These are phyloP conservation scores for Arthrobotrys pseudoclavata DNA, from an alignment of 2,329 filamentous ascomycete species.

Conservation along the genomic window DNA sequence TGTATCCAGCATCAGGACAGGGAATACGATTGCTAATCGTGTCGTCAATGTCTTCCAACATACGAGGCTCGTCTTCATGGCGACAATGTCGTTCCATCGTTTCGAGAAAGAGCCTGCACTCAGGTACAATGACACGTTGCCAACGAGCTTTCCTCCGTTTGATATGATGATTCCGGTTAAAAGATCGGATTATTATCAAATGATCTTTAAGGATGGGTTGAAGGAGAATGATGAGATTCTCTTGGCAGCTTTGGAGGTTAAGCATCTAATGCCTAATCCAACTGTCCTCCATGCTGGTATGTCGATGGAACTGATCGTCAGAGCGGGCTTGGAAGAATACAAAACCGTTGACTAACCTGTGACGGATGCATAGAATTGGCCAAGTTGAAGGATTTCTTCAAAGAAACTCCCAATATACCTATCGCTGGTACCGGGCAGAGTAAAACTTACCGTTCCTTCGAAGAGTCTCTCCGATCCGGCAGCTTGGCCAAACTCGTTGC, in stretches of 20 bases:
- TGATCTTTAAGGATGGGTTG: conserved; percentile 35
- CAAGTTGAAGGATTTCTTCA: conserved; percentile 27
- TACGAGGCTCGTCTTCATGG: conserved; percentile 41
- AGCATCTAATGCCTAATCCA: conserved; percentile 30
- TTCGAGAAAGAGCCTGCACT: conserved; percentile 38
- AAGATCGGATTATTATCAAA: conserved; percentile 47
- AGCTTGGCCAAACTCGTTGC: conserved; percentile 1
- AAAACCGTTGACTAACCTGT: neutral
- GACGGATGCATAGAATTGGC: neutral
- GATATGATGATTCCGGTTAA: conserved; percentile 35
- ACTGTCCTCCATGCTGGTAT: conserved; percentile 17
- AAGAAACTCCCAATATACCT: conserved; percentile 28
- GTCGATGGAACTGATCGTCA: neutral
- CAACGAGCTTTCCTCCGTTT: conserved; percentile 25
- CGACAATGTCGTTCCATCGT: conserved; percentile 41
- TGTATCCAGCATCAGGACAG: conserved; percentile 33
- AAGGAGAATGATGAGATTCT: conserved; percentile 47
- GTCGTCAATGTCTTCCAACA: conserved; percentile 45
- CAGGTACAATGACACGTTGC: conserved; percentile 11
- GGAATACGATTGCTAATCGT: conserved; percentile 40
- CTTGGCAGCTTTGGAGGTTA: conserved; percentile 34
- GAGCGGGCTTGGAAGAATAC: neutral
- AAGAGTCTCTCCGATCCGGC: conserved; percentile 18
- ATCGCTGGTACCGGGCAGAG: conserved; percentile 2
- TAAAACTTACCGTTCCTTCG: conserved; percentile 7